Percentiles rank a stretch among this genome's conserved stretches.
Conservation (phyloP, 257 asterid genomes). For the Fraxinus pennsylvanica region DNA sequence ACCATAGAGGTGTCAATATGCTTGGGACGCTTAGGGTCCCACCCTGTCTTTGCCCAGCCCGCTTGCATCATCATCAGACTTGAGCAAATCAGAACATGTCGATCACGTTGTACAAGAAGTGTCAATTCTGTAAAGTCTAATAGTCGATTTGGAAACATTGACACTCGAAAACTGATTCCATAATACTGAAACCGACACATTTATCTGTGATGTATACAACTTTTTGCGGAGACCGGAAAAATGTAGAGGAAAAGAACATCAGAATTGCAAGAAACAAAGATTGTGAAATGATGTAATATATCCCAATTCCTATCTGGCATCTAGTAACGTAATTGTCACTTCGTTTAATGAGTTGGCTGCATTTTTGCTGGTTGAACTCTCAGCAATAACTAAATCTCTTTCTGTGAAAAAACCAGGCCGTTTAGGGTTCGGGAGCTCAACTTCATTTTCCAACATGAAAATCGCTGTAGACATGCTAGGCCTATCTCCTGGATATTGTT, state of each 20-base stretch:
- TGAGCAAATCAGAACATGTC: too few species aligned
- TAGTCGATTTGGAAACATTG: neutral
- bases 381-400: neutral
- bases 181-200: neutral
- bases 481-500: constrained; percentile 3
- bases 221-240: neutral
- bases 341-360: neutral
- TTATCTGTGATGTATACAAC: constrained; percentile 16
- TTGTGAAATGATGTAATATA: neutral
- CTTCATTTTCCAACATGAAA: constrained; percentile 8
- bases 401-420: constrained; percentile 20
- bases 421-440: constrained; percentile 5
- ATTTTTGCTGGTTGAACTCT: neutral
- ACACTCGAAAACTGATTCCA: neutral
- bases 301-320: neutral
- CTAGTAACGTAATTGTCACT: constrained; percentile 1
- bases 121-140: neutral
- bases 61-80: too few species aligned
- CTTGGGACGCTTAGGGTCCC: neutral
- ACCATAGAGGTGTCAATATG: too few species aligned
- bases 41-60: too few species aligned
- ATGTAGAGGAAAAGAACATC: neutral
- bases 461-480: constrained; percentile 12
- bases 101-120: too few species aligned
- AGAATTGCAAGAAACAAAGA: neutral